Evolutionary conservation across 257 asterid genomes (phyloP).

Genomic region (Catharanthus roseus): DNA sequence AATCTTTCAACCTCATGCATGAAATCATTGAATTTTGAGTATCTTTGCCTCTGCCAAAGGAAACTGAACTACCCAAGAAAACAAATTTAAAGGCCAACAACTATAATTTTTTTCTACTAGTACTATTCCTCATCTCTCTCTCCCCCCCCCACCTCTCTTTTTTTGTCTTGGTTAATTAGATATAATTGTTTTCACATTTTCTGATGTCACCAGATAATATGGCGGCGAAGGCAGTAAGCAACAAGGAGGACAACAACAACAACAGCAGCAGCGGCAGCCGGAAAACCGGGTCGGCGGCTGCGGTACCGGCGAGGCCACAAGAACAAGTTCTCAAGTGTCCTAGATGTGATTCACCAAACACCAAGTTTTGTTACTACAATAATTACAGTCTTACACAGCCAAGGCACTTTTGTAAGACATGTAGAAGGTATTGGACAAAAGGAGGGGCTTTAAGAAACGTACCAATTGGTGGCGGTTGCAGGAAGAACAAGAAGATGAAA

Average conservation of each 20-base stretch:
- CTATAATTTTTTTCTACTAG: slow-evolving; percentile 16
- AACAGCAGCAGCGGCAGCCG: slow-evolving; percentile 28
- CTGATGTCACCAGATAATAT: slow-evolving; percentile 32
- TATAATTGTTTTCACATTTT: not conserved
- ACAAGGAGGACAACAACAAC: slow-evolving; percentile 23
- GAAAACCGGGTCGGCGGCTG: slow-evolving; percentile 10
- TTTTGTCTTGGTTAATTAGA: not conserved
- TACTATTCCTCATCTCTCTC: too few relatives aligned
- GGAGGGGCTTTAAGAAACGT: slow-evolving; percentile 89
- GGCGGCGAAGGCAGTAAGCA: slow-evolving; percentile 29
- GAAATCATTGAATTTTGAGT: slow-evolving; percentile 51
- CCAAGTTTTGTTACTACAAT: slow-evolving; percentile 93
- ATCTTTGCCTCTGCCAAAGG: slow-evolving; percentile 46
- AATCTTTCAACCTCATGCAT: slow-evolving; percentile 56
- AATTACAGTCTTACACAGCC: slow-evolving; percentile 90
- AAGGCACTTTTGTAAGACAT: slow-evolving; percentile 91
- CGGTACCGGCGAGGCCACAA: slow-evolving; percentile 26
- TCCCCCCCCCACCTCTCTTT: slow-evolving; percentile 18
- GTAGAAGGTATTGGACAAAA: slow-evolving; percentile 88
- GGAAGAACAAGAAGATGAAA: slow-evolving; percentile 72
- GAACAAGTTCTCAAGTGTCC: slow-evolving; percentile 68
- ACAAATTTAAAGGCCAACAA: not conserved
- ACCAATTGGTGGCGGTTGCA: slow-evolving; percentile 90
- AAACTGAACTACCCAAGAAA: slow-evolving; percentile 27
- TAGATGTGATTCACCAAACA: slow-evolving; percentile 81